Evolutionary conservation across 371 early-diverging fungal species (phyloP).

Genomic region (Rhizomucor miehei): DNA sequence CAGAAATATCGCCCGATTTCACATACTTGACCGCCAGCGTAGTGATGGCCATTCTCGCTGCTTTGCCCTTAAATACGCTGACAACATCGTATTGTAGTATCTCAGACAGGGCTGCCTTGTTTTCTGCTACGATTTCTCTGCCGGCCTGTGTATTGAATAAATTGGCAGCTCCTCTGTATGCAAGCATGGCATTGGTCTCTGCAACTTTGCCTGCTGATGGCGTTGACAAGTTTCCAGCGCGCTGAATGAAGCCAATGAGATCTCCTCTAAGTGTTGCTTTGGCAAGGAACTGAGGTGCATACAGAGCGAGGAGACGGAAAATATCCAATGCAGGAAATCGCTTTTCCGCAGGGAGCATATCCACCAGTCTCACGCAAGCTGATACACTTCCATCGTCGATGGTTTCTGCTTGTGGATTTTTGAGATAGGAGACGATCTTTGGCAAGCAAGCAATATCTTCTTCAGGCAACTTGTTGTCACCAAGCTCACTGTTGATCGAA

Average conservation of each 20-base stretch:
- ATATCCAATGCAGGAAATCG: constrained; percentile 90
- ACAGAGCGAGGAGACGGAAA: constrained; percentile 66
- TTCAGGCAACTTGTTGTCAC: constrained; percentile 20
- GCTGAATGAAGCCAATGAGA: constrained; percentile 30
- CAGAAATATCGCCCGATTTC: neutral
- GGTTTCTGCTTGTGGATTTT: constrained; percentile 22
- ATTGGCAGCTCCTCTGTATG: constrained; percentile 62
- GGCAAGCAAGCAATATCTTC: constrained; percentile 37
- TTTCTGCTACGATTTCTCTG: constrained; percentile 36
- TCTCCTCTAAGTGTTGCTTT: constrained; percentile 16
- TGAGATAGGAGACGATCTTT: constrained; percentile 33
- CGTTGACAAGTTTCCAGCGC: constrained; percentile 21
- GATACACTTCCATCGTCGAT: constrained; percentile 26
- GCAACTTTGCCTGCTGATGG: constrained; percentile 24
- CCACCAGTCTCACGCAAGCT: constrained; percentile 17
- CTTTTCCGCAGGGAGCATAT: constrained; percentile 47
- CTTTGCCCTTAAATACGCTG: constrained; percentile 24
- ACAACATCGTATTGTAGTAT: constrained; percentile 28
- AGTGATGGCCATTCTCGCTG: constrained; percentile 31
- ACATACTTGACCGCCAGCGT: constrained; percentile 45
- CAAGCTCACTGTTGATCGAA: constrained; percentile 57
- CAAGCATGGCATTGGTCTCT: constrained; percentile 72
- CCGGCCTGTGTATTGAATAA: constrained; percentile 50
- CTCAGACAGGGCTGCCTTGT: constrained; percentile 14
- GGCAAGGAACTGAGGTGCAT: constrained; percentile 33